Evolutionary conservation across 805 yeast genomes (phyloP).

Genomic region (Pichia manshurica): DNA sequence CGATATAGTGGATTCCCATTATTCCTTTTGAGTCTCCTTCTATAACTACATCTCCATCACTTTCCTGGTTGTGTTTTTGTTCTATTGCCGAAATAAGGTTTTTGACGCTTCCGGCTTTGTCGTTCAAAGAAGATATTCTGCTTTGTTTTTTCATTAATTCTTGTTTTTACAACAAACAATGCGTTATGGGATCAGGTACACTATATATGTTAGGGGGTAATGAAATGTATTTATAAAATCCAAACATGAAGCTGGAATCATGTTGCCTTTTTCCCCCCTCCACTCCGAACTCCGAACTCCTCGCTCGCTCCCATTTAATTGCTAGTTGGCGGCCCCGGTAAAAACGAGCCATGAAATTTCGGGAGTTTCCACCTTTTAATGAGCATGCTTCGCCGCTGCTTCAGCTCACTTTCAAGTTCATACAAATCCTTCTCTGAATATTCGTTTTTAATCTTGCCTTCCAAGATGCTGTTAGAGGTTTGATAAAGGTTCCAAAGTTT

Average conservation of each 20-base stretch:
- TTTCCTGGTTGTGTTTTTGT: neutral
- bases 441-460: no score
- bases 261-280: neutral
- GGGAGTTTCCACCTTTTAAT: neutral
- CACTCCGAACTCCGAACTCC: neutral
- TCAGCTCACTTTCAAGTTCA: no score
- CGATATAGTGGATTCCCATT: neutral
- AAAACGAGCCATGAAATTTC: neutral
- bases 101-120: constrained; percentile 3
- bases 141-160: neutral
- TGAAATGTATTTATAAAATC: no score
- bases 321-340: neutral
- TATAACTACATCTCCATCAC: neutral
- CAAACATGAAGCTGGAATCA: neutral
- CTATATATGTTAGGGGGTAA: no score
- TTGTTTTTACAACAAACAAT: no score
- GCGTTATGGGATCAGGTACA: no score
- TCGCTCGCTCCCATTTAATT: neutral
- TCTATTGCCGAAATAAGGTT: constrained; percentile 8
- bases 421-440: no score
- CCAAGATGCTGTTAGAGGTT: no score
- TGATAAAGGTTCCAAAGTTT: neutral
- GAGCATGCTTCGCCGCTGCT: no score
- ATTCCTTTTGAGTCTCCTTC: constrained; percentile 5
- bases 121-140: neutral